Conservation (phyloP, 1,284 basidiomycete species). For the Trametes pubescens region DNA sequence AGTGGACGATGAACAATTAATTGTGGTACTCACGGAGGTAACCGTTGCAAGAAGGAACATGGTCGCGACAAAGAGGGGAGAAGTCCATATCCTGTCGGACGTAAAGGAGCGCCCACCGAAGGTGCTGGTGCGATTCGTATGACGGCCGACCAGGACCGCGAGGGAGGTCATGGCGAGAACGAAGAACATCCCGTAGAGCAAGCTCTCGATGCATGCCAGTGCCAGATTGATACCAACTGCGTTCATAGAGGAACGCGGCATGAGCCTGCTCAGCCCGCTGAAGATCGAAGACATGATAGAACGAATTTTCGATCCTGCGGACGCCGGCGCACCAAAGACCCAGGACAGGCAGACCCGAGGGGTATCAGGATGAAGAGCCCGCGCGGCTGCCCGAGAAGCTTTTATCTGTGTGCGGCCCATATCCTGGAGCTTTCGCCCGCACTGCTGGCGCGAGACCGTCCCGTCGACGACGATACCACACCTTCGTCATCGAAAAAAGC, state of each 20-base stretch:
- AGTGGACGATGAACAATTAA: background rate
- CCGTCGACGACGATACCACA: slow-evolving; percentile 7
- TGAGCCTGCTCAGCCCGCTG: slow-evolving; percentile 13
- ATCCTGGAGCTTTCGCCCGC: slow-evolving; percentile 5
- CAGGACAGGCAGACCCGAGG: slow-evolving; percentile 5
- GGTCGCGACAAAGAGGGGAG: slow-evolving; percentile 19
- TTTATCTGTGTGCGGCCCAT: slow-evolving; percentile 12
- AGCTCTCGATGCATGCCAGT: slow-evolving; percentile 18
- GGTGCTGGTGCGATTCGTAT: slow-evolving; percentile 14
- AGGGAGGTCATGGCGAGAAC: slow-evolving; percentile 23
- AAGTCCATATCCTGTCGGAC: slow-evolving; percentile 16
- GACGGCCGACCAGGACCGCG: slow-evolving; percentile 22
- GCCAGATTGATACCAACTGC: slow-evolving; percentile 21
- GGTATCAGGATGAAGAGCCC: slow-evolving; percentile 3
- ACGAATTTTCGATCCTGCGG: slow-evolving; percentile 13
- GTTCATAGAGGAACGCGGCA: slow-evolving; percentile 13
- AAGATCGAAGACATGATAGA: slow-evolving; percentile 15
- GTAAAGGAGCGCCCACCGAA: slow-evolving; percentile 4
- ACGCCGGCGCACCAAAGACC: slow-evolving; percentile 21
- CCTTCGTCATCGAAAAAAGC: background rate
- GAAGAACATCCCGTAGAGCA: slow-evolving; percentile 22
- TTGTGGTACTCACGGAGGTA: slow-evolving; percentile 9
- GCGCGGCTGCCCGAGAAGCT: slow-evolving; percentile 15
- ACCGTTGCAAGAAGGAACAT: slow-evolving; percentile 16
- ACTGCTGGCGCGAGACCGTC: slow-evolving; percentile 4